These are phyloP conservation scores for Boletus rex-veris DNA, from an alignment of 768 basidiomycete species.

Conservation along the genomic window DNA sequence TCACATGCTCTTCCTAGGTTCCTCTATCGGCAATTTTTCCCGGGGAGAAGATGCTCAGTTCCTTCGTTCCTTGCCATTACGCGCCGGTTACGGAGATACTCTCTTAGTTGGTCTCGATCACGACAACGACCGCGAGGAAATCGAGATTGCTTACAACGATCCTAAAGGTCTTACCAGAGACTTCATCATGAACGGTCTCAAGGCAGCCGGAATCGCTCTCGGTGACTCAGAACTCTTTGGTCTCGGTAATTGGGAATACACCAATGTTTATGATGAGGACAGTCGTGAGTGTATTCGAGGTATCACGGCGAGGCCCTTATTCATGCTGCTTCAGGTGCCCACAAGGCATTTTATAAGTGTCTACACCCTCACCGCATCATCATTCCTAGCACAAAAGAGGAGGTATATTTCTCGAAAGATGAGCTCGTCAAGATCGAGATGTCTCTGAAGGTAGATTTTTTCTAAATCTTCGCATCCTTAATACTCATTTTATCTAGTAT, in stretches of 20 bases:
- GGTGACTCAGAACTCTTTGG: constrained; percentile 65
- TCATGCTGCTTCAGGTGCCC: constrained; percentile 51
- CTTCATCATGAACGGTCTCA: constrained; percentile 88
- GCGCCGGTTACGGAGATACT: constrained; percentile 72
- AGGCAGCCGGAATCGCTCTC: constrained; percentile 61
- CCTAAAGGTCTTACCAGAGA: constrained; percentile 61
- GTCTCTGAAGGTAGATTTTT: constrained; percentile 72
- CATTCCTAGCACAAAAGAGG: constrained; percentile 43
- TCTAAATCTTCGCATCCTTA: not conserved
- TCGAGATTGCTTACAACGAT: constrained; percentile 89
- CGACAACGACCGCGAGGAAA: constrained; percentile 60
- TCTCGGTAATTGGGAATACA: constrained; percentile 72
- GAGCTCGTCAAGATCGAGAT: constrained; percentile 86
- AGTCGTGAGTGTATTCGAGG: constrained; percentile 35
- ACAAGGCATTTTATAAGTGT: constrained; percentile 82
- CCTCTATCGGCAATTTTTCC: constrained; percentile 86
- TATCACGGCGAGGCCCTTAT: not conserved
- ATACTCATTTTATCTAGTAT: constrained; percentile 49
- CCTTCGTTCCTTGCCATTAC: constrained; percentile 73
- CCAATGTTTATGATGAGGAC: constrained; percentile 54
- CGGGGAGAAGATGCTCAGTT: constrained; percentile 69
- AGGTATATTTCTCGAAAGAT: constrained; percentile 55
- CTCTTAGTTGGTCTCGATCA: constrained; percentile 91
- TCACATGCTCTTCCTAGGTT: constrained; percentile 90
- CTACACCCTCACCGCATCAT: constrained; percentile 53